Conservation (phyloP, 331 rosid genomes). For the Prunus yedoensis region DNA sequence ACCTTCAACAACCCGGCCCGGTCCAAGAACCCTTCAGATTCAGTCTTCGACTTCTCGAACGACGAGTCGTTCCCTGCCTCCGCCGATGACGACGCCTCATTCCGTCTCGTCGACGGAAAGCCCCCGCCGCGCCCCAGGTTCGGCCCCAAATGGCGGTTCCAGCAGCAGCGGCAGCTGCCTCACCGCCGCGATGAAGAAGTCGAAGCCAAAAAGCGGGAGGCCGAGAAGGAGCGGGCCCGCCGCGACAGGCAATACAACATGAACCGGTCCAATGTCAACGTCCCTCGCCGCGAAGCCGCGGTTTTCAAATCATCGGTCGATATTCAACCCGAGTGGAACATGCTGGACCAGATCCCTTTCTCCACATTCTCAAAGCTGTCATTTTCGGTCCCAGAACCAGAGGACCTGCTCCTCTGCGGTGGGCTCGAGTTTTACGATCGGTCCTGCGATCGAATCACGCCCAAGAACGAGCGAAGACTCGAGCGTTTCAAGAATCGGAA, state of each 20-base stretch:
- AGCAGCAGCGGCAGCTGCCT: constrained; percentile 73
- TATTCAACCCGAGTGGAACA: constrained; percentile 95
- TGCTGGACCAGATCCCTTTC: constrained; percentile 92
- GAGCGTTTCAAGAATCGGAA: constrained; percentile 81
- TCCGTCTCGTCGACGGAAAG: constrained; percentile 83
- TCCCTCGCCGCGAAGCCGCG: constrained; percentile 73
- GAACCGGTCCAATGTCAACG: constrained; percentile 69
- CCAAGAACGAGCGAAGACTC: constrained; percentile 79
- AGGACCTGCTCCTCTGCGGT: constrained; percentile 77
- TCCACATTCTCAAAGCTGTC: constrained; percentile 88
- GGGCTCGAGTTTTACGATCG: constrained; percentile 82
- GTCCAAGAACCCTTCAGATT: constrained; percentile 65
- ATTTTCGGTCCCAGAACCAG: constrained; percentile 75
- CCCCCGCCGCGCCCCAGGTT: constrained; percentile 86
- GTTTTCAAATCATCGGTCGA: constrained; percentile 83
- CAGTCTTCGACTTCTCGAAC: constrained; percentile 81
- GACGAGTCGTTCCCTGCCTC: constrained; percentile 79
- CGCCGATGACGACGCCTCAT: constrained; percentile 66
- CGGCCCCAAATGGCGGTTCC: constrained; percentile 87
- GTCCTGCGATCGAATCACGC: constrained; percentile 59
- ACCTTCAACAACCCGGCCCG: constrained; percentile 66
- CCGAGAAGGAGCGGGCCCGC: constrained; percentile 88
- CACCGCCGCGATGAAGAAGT: constrained; percentile 96
- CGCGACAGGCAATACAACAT: constrained; percentile 75
- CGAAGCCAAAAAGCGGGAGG: constrained; percentile 77